Conservation (phyloP, 208 protist genomes). For the Leishmania major region DNA sequence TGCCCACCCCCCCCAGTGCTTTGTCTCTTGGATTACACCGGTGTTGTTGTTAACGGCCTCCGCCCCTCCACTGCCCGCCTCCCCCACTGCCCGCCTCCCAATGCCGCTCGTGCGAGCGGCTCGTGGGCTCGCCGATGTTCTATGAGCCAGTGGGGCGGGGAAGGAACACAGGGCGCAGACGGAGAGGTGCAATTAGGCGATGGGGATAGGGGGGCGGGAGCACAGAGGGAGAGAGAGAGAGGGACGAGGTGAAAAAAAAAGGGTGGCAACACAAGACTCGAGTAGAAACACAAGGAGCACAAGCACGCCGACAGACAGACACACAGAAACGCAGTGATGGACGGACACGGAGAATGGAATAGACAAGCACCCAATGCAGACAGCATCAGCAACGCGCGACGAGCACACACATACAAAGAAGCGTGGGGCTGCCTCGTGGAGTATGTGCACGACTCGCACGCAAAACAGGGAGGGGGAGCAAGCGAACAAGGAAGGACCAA, state of each 20-base stretch:
- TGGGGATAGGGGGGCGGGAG: background rate
- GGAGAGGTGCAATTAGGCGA: background rate
- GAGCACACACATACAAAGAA: background rate
- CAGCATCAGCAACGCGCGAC: background rate
- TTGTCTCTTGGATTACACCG: background rate
- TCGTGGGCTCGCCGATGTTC: background rate
- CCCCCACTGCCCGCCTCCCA: too few species aligned
- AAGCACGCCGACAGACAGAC: background rate
- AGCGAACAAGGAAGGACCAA: background rate
- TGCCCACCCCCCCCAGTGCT: background rate
- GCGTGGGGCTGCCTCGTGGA: background rate
- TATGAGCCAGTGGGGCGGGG: background rate
- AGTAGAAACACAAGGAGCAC: background rate
- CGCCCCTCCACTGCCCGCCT: background rate
- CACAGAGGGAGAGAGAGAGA: background rate
- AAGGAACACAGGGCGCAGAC: too few species aligned
- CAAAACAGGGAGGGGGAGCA: background rate
- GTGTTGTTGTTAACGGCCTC: too few species aligned
- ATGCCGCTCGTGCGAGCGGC: too few species aligned
- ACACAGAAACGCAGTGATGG: background rate
- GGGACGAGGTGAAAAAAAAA: background rate
- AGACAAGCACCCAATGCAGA: background rate
- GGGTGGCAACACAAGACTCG: background rate
- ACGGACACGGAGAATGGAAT: background rate
- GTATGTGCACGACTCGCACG: background rate